Evolutionary conservation across 192 early-diverging fungal species (phyloP).

Genomic region (Umbelopsis isabellina): DNA sequence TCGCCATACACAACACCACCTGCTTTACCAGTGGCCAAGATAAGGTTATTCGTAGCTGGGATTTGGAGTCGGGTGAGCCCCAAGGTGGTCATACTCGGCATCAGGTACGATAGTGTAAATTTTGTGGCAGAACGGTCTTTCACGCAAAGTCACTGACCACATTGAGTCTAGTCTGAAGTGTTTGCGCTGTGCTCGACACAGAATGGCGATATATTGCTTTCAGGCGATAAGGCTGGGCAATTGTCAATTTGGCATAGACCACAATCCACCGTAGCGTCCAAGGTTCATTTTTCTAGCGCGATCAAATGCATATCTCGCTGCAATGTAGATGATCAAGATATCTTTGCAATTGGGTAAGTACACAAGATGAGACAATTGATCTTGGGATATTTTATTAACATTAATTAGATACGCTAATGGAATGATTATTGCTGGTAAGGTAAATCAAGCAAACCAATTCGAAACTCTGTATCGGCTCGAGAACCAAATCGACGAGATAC

Average conservation of each 20-base stretch:
- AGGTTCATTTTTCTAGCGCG: background rate
- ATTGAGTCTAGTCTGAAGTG: background rate
- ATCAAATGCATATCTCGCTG: background rate
- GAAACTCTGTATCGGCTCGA: conserved; percentile 37
- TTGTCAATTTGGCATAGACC: conserved; percentile 6
- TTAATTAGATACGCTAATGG: conserved; percentile 9
- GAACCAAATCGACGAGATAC: conserved; percentile 48
- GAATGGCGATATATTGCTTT: background rate
- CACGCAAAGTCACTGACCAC: background rate
- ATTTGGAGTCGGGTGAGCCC: background rate
- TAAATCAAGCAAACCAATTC: background rate
- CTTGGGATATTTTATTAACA: background rate
- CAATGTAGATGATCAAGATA: background rate
- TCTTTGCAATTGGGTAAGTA: conserved; percentile 1
- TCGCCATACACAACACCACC: background rate
- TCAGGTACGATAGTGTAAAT: conserved; percentile 4
- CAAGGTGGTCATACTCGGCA: conserved; percentile 8
- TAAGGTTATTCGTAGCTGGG: conserved; percentile 5
- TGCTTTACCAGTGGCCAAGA: conserved; percentile 1
- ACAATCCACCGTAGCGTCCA: background rate
- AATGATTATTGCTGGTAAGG: background rate
- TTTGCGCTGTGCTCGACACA: background rate
- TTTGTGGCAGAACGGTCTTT: background rate
- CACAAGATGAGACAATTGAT: too few relatives aligned
- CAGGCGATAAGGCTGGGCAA: background rate